Evolutionary conservation across 192 early-diverging fungal genomes (phyloP).

Genomic region (Diversispora epigaea): DNA sequence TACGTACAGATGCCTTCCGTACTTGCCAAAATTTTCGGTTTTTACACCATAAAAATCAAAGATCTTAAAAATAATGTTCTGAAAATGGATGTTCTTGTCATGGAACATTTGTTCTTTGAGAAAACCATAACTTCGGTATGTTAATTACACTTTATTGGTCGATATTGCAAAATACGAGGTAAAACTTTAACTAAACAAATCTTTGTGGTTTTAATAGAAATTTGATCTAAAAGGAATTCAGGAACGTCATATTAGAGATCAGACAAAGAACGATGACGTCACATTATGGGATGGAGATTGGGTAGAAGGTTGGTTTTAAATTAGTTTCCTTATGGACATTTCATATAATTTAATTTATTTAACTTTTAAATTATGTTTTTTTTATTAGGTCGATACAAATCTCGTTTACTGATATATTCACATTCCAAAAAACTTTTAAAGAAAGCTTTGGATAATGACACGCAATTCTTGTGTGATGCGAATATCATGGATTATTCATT

Average conservation of each 20-base stretch:
- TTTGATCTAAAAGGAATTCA: conserved; percentile 80
- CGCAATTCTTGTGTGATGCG: conserved; percentile 82
- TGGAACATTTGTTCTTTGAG: conserved; percentile 92
- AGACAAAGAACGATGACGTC: conserved; percentile 39
- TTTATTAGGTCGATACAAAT: conserved; percentile 46
- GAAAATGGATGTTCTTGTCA: conserved; percentile 87
- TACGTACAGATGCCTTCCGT: conserved; percentile 56
- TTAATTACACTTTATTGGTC: conserved; percentile 50
- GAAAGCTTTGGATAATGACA: conserved; percentile 86
- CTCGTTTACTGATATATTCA: conserved; percentile 73
- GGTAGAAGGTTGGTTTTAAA: conserved; percentile 47
- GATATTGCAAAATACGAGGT: neutral
- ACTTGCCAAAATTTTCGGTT: conserved; percentile 85
- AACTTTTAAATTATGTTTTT: neutral
- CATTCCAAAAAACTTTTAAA: conserved; percentile 82
- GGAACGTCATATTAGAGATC: conserved; percentile 55
- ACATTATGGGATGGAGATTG: conserved; percentile 73
- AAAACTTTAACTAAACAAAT: neutral
- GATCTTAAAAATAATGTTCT: conserved; percentile 46
- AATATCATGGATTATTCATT: conserved; percentile 99
- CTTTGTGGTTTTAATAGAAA: conserved; percentile 41
- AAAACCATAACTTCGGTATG: conserved; percentile 63
- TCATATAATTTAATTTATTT: neutral
- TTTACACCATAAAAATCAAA: conserved; percentile 83
- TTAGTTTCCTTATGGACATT: neutral